Evolutionary conservation across 2,329 filamentous ascomycete genomes (phyloP).

Genomic region (Blumeria graminis): DNA sequence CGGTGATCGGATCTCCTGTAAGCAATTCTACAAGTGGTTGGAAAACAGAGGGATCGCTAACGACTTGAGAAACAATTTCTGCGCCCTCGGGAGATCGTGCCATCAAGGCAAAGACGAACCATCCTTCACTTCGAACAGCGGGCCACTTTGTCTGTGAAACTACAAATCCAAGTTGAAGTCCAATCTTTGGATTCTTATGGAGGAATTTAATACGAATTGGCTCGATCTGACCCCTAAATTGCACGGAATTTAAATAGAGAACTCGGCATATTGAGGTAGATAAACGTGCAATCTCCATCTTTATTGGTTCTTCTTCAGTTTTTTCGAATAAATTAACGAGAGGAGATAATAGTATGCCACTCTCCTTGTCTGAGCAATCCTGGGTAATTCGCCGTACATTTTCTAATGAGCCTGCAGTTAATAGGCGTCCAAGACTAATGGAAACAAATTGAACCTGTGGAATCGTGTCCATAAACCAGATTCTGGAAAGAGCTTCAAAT

Average conservation of each 20-base stretch:
- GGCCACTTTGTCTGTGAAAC: constrained; percentile 34
- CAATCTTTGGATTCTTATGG: constrained; percentile 12
- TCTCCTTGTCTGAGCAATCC: constrained; percentile 15
- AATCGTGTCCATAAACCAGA: constrained; percentile 28
- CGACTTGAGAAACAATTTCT: constrained; percentile 19
- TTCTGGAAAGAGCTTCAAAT: constrained; percentile 26
- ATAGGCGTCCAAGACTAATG: constrained; percentile 30
- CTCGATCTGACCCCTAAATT: constrained; percentile 14
- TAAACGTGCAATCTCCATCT: constrained; percentile 32
- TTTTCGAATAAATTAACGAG: constrained; percentile 19
- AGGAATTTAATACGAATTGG: constrained; percentile 15
- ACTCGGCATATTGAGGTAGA: constrained; percentile 28
- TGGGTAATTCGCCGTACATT: constrained; percentile 28
- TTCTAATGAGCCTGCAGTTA: constrained; percentile 26
- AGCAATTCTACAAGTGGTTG: constrained; percentile 23
- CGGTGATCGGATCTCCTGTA: constrained; percentile 19
- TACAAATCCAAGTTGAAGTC: constrained; percentile 23
- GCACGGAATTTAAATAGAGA: constrained; percentile 21
- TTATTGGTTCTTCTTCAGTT: constrained; percentile 29
- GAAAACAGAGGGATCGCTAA: constrained; percentile 21
- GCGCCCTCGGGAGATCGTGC: constrained; percentile 26
- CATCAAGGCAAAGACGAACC: constrained; percentile 39
- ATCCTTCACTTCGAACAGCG: constrained; percentile 31
- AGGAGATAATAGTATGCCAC: constrained; percentile 17
- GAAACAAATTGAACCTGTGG: constrained; percentile 35